Percentiles rank a stretch among this genome's conserved stretches.
These are phyloP conservation scores for Colletotrichum sp. DNA, from an alignment of 2,329 filamentous ascomycete genomes.

Conservation along the genomic window DNA sequence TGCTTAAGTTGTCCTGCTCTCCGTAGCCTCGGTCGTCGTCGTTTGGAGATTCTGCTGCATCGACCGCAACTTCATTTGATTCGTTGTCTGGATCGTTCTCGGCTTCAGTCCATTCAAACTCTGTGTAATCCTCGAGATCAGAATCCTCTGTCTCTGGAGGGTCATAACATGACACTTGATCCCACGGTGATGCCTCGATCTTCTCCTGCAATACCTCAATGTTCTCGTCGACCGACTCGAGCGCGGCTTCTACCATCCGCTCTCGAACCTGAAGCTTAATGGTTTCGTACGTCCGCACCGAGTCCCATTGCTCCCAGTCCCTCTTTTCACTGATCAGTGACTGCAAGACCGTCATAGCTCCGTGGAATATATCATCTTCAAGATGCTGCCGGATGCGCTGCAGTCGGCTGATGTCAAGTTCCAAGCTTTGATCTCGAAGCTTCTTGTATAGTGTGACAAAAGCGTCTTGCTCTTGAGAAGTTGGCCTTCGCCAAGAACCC, in stretches of 20 bases:
- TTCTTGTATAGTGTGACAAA: not conserved
- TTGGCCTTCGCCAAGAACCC: fast-evolving
- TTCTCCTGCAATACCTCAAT: not conserved
- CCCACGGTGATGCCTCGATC: not conserved
- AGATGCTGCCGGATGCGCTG: not conserved
- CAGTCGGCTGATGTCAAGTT: not conserved
- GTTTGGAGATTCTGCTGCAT: too few species aligned
- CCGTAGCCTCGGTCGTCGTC: too few species aligned
- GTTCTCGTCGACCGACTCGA: constrained; percentile 1
- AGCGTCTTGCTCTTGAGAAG: fast-evolving
- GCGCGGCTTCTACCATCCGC: not conserved
- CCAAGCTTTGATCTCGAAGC: not conserved
- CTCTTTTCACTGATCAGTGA: not conserved
- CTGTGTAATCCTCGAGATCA: not conserved
- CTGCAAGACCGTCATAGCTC: not conserved
- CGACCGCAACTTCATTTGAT: too few species aligned
- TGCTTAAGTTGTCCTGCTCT: too few species aligned
- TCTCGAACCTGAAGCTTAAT: not conserved
- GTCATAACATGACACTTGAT: not conserved
- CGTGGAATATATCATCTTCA: not conserved
- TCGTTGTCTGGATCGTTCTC: too few species aligned
- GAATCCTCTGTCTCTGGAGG: fast-evolving
- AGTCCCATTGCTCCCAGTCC: not conserved
- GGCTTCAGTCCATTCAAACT: not conserved
- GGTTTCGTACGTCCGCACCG: not conserved